phyloP scores from a whole-genome alignment of 2,329 filamentous ascomycete species.

The Colletotrichum cereale region DNA sequence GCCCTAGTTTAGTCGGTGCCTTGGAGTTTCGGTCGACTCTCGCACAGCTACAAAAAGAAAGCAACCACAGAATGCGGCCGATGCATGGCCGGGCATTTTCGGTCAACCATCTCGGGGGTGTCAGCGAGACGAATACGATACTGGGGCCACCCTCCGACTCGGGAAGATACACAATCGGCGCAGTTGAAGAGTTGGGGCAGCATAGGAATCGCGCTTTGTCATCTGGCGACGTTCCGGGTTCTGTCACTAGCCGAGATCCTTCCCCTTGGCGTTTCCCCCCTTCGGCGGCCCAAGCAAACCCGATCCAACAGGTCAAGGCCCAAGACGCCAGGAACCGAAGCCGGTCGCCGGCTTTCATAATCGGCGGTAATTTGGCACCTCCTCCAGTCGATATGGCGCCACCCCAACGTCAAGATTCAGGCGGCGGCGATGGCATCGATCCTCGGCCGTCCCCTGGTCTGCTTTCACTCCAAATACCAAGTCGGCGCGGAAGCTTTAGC shows the following conservation, averaged over 20 bases:
- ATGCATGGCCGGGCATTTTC: conserved; percentile 73
- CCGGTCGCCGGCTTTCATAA: conserved; percentile 49
- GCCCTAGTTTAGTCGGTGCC: conserved; percentile 92
- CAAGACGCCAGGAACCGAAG: conserved; percentile 45
- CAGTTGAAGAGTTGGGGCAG: conserved; percentile 35
- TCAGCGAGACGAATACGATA: conserved; percentile 32
- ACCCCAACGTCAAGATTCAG: conserved; percentile 26
- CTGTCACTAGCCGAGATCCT: conserved; percentile 30
- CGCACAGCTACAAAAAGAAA: conserved; percentile 85
- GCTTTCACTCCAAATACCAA: conserved; percentile 62
- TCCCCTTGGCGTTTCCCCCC: conserved; percentile 34
- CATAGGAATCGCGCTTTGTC: conserved; percentile 60
- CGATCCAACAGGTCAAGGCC: conserved; percentile 30
- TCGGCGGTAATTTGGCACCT: conserved; percentile 57
- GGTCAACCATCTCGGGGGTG: conserved; percentile 42
- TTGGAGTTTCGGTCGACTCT: conserved; percentile 94
- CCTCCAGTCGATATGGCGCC: conserved; percentile 49
- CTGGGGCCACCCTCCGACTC: conserved; percentile 31
- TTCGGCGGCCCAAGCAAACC: conserved; percentile 19
- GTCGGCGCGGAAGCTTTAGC: conserved; percentile 56
- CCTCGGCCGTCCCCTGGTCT: conserved; percentile 33
- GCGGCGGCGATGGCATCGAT: conserved; percentile 15
- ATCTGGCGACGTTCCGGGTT: conserved; percentile 55
- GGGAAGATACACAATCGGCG: conserved; percentile 35
- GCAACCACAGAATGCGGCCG: conserved; percentile 78